phyloP scores from a whole-genome alignment of 768 basidiomycete species.

The Fistulinella prunicolor region DNA sequence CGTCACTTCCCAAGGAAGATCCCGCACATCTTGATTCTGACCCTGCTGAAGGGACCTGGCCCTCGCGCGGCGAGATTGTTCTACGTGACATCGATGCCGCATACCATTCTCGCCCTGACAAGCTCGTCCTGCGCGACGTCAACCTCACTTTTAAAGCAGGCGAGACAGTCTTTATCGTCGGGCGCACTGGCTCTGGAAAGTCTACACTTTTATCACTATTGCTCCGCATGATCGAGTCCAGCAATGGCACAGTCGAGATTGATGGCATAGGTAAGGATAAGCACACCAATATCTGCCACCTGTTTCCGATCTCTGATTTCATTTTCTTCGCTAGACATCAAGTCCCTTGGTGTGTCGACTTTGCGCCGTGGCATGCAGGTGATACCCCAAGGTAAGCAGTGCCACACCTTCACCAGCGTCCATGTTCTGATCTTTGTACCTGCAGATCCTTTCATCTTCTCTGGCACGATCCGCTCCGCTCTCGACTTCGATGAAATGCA shows the following conservation, averaged over 20 bases:
- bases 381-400: conserved; percentile 27
- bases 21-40: conserved; percentile 19
- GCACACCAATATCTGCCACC: conserved; percentile 46
- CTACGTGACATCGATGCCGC: conserved; percentile 61
- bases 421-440: background rate
- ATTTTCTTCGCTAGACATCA: conserved; percentile 82
- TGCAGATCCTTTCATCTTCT: conserved; percentile 33
- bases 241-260: conserved; percentile 74
- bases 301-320: conserved; percentile 66
- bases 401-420: background rate
- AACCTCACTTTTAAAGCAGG: conserved; percentile 62
- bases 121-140: conserved; percentile 57
- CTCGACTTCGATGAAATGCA: conserved; percentile 27
- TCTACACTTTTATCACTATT: conserved; percentile 62
- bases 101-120: conserved; percentile 68
- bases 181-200: conserved; percentile 76
- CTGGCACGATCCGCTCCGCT: conserved; percentile 29
- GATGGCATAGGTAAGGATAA: conserved; percentile 49
- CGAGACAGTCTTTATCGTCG: conserved; percentile 78
- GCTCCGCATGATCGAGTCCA: conserved; percentile 74
- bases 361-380: conserved; percentile 29
- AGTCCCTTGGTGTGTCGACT: conserved; percentile 58
- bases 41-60: conserved; percentile 21
- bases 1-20: conserved; percentile 24
- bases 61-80: conserved; percentile 57